Evolutionary conservation across 2,329 filamentous ascomycete species (phyloP).

Genomic region (Colletotrichum coccodes): DNA sequence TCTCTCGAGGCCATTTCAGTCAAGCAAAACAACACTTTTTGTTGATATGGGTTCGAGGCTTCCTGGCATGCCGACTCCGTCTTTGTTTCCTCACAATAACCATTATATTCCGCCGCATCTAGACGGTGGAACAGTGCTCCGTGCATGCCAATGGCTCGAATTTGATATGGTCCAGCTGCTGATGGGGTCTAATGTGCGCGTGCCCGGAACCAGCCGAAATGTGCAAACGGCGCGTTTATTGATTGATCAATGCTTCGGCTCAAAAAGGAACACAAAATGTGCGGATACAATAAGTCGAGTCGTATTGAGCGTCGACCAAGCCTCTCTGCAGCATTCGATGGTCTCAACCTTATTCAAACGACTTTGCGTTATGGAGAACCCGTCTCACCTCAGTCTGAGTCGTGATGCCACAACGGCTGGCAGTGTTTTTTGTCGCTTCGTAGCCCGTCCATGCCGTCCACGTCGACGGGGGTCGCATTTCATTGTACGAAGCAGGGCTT

Average conservation of each 20-base stretch:
- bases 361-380: not conserved
- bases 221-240: too few species aligned
- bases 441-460: too few species aligned
- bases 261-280: not conserved
- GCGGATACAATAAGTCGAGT: not conserved
- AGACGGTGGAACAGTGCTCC: too few species aligned
- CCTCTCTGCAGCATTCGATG: not conserved
- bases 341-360: conserved; percentile 28
- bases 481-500: conserved; percentile 16
- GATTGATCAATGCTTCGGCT: not conserved
- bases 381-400: not conserved
- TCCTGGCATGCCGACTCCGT: not conserved
- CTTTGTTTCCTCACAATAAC: not conserved
- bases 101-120: too few species aligned
- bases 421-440: too few species aligned
- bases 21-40: not conserved
- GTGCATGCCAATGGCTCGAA: too few species aligned
- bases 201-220: too few species aligned
- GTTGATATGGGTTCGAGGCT: not conserved
- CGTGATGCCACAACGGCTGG: not conserved
- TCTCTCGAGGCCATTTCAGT: not conserved
- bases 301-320: not conserved
- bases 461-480: conserved; percentile 4
- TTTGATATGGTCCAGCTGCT: not conserved
- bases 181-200: not conserved